Conservation (phyloP, 192 early-diverging fungal species). For the Coemansia sp. region DNA sequence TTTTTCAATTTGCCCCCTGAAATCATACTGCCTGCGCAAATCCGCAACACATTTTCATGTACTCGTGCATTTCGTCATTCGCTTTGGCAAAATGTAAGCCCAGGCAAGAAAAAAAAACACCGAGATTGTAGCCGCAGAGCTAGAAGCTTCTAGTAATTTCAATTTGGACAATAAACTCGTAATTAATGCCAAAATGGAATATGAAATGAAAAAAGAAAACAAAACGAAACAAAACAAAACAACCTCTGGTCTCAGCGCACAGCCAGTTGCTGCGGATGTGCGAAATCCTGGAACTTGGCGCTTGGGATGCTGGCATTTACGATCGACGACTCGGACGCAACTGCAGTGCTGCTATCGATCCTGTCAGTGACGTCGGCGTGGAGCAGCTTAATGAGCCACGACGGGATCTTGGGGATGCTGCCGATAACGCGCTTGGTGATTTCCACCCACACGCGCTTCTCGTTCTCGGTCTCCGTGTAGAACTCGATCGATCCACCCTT, state of each 20-base stretch:
- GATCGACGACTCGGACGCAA: constrained; percentile 35
- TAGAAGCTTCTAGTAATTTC: too few relatives aligned
- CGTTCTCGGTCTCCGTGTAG: constrained; percentile 42
- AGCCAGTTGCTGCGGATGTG: constrained; percentile 24
- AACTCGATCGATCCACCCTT: constrained; percentile 50
- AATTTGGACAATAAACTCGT: too few relatives aligned
- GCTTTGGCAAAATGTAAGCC: background rate
- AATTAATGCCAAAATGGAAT: background rate
- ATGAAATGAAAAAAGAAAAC: background rate
- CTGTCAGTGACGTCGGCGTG: constrained; percentile 50
- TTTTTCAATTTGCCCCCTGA: background rate
- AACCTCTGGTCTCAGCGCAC: background rate
- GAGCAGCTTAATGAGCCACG: constrained; percentile 54
- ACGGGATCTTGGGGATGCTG: constrained; percentile 50
- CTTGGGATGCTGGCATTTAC: constrained; percentile 29
- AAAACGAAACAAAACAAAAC: background rate
- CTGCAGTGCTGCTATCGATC: constrained; percentile 15
- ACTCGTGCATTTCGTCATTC: background rate
- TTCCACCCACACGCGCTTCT: constrained; percentile 55
- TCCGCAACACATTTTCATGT: background rate
- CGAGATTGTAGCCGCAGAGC: background rate
- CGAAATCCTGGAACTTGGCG: constrained; percentile 34
- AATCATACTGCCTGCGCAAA: background rate
- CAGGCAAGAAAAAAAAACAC: background rate
- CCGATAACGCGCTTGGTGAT: constrained; percentile 41